Evolutionary conservation across 768 basidiomycete species (phyloP).

Genomic region (Tulasnella sp.): DNA sequence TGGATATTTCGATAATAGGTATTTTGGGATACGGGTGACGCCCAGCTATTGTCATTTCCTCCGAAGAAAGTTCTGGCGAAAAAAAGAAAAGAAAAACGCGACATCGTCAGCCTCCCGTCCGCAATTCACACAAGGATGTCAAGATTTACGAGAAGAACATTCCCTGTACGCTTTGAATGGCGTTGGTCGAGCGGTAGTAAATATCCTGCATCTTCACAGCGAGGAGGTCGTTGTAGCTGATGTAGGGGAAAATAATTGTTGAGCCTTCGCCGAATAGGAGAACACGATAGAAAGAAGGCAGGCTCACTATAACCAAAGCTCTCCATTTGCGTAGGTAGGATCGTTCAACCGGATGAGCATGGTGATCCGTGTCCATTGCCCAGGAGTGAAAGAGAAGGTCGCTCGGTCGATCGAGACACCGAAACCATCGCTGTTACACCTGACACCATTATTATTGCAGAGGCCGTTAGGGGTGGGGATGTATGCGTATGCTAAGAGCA

Average conservation of each 20-base stretch:
- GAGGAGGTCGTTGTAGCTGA: slow-evolving; percentile 62
- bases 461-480: slow-evolving; percentile 55
- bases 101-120: not conserved
- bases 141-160: slow-evolving; percentile 65
- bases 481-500: slow-evolving; percentile 64
- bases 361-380: slow-evolving; percentile 63
- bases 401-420: slow-evolving; percentile 32
- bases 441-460: slow-evolving; percentile 47
- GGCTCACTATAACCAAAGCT: slow-evolving; percentile 58
- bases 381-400: slow-evolving; percentile 30
- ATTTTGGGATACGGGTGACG: slow-evolving; percentile 55
- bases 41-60: slow-evolving; percentile 65
- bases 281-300: slow-evolving; percentile 18
- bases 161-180: slow-evolving; percentile 50
- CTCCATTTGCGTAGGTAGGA: slow-evolving; percentile 65
- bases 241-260: not conserved
- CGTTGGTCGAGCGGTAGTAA: slow-evolving; percentile 50
- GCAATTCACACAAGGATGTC: not conserved
- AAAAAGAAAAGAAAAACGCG: too few relatives aligned
- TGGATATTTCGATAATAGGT: slow-evolving; percentile 71
- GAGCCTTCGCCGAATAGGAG: not conserved
- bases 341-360: slow-evolving; percentile 72
- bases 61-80: slow-evolving; percentile 83
- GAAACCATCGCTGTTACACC: slow-evolving; percentile 33
- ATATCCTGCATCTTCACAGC: slow-evolving; percentile 54